Evolutionary conservation across 805 yeast species (phyloP).

Genomic region (Candida maris): DNA sequence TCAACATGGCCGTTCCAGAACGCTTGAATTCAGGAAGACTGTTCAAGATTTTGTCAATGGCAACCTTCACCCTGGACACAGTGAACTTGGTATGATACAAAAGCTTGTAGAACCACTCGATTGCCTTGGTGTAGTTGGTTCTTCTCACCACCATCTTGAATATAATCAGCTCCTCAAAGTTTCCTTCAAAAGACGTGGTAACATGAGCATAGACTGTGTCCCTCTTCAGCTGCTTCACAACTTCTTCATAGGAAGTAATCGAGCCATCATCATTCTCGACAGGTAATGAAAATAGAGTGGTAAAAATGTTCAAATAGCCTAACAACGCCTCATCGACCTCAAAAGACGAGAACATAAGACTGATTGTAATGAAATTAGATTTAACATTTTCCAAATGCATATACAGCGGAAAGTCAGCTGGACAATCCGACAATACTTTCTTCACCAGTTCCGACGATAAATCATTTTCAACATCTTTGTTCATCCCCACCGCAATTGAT

Average conservation of each 20-base stretch:
- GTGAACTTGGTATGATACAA: slow-evolving; percentile 70
- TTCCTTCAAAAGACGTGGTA: slow-evolving; percentile 53
- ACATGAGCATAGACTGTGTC: slow-evolving; percentile 66
- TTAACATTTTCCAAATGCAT: slow-evolving; percentile 76
- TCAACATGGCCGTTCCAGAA: slow-evolving; percentile 59
- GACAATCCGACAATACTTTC: slow-evolving; percentile 28
- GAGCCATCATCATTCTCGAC: slow-evolving; percentile 59
- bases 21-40: slow-evolving; percentile 61
- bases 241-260: slow-evolving; percentile 64
- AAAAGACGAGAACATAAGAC: slow-evolving; percentile 55
- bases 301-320: slow-evolving; percentile 62
- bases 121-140: slow-evolving; percentile 60
- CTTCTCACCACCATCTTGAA: slow-evolving; percentile 59
- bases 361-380: slow-evolving; percentile 74
- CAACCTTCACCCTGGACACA: slow-evolving; percentile 61
- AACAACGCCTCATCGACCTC: slow-evolving; percentile 49
- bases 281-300: slow-evolving; percentile 71
- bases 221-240: slow-evolving; percentile 65
- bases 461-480: slow-evolving; percentile 33
- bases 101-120: slow-evolving; percentile 71
- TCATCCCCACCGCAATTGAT: slow-evolving; percentile 57
- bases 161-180: slow-evolving; percentile 62
- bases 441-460: slow-evolving; percentile 20
- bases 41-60: slow-evolving; percentile 58
- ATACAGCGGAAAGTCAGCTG: slow-evolving; percentile 57